Evolutionary conservation across 345 rosid genomes (phyloP).

Genomic region (Aquilaria malaccensis): DNA sequence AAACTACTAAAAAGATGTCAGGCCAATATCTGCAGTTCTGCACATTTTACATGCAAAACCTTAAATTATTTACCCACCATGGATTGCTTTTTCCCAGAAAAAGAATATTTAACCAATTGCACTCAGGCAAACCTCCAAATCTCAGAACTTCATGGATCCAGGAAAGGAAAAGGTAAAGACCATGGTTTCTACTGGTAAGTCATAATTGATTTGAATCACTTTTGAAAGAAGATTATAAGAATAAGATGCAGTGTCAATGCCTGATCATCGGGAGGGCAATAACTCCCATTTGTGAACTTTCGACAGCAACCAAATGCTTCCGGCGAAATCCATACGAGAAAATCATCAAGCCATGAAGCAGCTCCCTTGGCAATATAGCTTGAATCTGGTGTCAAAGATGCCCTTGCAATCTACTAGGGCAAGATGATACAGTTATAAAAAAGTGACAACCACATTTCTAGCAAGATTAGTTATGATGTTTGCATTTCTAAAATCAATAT

Average conservation of each 20-base stretch:
- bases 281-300: conserved; percentile 82
- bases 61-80: too few species aligned
- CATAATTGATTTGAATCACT: not conserved
- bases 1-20: too few species aligned
- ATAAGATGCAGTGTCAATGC: conserved; percentile 20
- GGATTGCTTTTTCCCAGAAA: too few species aligned
- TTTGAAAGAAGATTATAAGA: not conserved
- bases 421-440: conserved; percentile 12
- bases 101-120: too few species aligned
- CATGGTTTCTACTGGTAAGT: too few species aligned
- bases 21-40: too few species aligned
- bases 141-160: too few species aligned
- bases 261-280: conserved; percentile 98
- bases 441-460: not conserved
- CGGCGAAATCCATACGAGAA: conserved; percentile 97
- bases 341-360: conserved; percentile 99
- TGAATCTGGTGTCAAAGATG: conserved; percentile 70
- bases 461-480: too few species aligned
- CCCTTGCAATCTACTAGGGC: conserved; percentile 61
- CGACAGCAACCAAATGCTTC: conserved; percentile 99
- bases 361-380: conserved; percentile 98
- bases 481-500: too few species aligned
- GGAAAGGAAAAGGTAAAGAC: too few species aligned
- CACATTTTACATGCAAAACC: too few species aligned
- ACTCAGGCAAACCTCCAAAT: too few species aligned